Base-by-base conservation (phyloP, 225 moss, liverwort and hornwort species). In the Marchantia polymorpha region DNA sequence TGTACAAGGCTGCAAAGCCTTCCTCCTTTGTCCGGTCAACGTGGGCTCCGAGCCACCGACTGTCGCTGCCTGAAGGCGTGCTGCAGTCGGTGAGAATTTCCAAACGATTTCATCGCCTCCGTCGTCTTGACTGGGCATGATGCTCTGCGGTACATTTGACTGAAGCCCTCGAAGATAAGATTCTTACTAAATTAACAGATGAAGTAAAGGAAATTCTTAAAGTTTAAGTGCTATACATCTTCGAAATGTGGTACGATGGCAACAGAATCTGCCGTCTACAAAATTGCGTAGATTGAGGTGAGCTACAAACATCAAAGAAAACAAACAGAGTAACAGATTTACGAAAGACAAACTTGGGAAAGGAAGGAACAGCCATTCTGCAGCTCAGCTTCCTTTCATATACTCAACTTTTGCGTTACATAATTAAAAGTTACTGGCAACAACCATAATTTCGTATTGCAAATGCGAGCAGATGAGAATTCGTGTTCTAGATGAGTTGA, bases 61-160 rank as follows among this genome's bases (percentile, higher is more conserved):
- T 19, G 86, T 48, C 4, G 87, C 83, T 20, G 83, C 83, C 77
- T 85, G 89, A 31, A 89, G 87, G 26, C 89, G 89, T 72, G 85
- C 85, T 31, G 87, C 85, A 53, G 89, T 90, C 12, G 89, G 89
- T 52, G 89, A 90, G 11, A 87, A 74, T 55, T 76, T 87, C 89
- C 89, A 90, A 59, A 87, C 85, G 14, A 90, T 74, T 65, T 90
- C 89, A 60, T 90, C 89, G 20, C 81, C 79, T 23, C 69, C 87
- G 49, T 89, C 87, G 46, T 87, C 86, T 82, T 90, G 89, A 80
- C 87, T 90, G 54, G 84, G 79, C 59, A 75, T 83, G 50, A 86
- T 79, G 63, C 55, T 72, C 89, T 89, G 79, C 7, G 3, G 52
- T 27, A 3, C 70, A 70, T 48, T 19, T 22, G 20, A 70, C 47